These are phyloP conservation scores for Paramecium sonneborni DNA, from an alignment of 73 alveolate genomes.

Conservation along the genomic window DNA sequence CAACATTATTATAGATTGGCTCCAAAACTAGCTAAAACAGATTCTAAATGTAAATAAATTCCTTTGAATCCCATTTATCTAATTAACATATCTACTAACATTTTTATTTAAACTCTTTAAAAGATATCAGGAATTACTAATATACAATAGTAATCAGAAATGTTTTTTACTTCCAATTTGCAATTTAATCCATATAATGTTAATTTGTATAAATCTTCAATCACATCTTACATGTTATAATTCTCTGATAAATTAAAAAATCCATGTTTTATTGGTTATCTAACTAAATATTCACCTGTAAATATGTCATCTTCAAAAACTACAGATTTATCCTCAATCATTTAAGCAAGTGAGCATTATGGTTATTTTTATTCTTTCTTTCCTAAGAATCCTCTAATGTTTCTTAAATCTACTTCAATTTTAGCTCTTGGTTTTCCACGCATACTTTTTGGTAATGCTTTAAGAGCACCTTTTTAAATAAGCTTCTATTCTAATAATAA, in stretches of 20 bases:
- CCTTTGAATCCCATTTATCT: constrained; percentile 90
- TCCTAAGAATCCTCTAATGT: constrained; percentile 1
- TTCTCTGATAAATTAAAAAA: constrained; percentile 47
- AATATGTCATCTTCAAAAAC: constrained; percentile 64
- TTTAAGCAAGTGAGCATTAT: background rate
- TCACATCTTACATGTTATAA: constrained; percentile 39
- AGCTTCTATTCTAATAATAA: constrained; percentile 53
- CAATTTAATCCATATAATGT: constrained; percentile 27
- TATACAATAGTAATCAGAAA: constrained; percentile 73
- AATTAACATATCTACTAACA: constrained; percentile 82
- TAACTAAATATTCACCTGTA: constrained; percentile 44
- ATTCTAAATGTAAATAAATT: constrained; percentile 93
- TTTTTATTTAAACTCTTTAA: constrained; percentile 80
- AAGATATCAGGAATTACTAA: constrained; percentile 86
- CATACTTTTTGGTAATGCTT: constrained; percentile 55
- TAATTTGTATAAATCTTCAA: constrained; percentile 58
- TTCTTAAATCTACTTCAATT: constrained; percentile 61
- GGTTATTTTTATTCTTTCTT: constrained; percentile 44
- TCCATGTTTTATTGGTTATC: constrained; percentile 66
- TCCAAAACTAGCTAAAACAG: constrained; percentile 97
- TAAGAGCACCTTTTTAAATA: constrained; percentile 17
- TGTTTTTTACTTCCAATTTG: constrained; percentile 56
- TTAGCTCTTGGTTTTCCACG: constrained; percentile 61
- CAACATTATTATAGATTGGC: constrained; percentile 91
- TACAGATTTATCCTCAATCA: constrained; percentile 36